A percentile compares a stretch with the other conserved stretches of the same genome.
phyloP scores from a whole-genome alignment of 345 rosid genomes.

The Viola odorata region DNA sequence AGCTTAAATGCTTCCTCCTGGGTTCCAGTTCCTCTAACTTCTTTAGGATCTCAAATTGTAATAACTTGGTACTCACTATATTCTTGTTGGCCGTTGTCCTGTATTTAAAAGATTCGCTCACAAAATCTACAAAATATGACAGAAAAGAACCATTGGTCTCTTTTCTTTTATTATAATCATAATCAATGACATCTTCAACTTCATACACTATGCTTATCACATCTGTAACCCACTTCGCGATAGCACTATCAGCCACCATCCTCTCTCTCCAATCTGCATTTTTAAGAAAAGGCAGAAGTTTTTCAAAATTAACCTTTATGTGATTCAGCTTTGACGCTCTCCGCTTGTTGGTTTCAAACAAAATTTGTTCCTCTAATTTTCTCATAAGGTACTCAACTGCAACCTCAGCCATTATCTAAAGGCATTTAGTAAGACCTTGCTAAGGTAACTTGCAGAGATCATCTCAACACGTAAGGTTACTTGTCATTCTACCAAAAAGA shows the following conservation, averaged over 20 bases:
- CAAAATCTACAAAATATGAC: not conserved
- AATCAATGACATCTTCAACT: not conserved
- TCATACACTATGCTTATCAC: not conserved
- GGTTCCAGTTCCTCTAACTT: not conserved
- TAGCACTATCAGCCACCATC: not conserved
- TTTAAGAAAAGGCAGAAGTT: not conserved
- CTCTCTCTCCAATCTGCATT: not conserved
- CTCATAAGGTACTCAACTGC: not conserved
- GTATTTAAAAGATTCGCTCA: not conserved
- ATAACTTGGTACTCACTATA: not conserved
- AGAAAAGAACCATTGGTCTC: not conserved
- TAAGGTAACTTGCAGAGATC: no score
- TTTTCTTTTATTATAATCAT: not conserved
- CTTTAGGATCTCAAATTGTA: not conserved
- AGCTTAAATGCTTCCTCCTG: not conserved
- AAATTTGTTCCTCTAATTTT: not conserved
- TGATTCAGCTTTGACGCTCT: not conserved
- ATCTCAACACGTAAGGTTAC: no score
- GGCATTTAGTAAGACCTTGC: not conserved
- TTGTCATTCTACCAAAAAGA: no score
- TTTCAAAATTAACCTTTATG: not conserved
- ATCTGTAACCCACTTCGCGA: not conserved
- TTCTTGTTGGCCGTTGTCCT: not conserved
- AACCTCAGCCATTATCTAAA: not conserved
- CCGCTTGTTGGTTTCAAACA: not conserved